These are phyloP conservation scores for Populus tremula DNA, from an alignment of 345 rosid genomes.

Conservation along the genomic window DNA sequence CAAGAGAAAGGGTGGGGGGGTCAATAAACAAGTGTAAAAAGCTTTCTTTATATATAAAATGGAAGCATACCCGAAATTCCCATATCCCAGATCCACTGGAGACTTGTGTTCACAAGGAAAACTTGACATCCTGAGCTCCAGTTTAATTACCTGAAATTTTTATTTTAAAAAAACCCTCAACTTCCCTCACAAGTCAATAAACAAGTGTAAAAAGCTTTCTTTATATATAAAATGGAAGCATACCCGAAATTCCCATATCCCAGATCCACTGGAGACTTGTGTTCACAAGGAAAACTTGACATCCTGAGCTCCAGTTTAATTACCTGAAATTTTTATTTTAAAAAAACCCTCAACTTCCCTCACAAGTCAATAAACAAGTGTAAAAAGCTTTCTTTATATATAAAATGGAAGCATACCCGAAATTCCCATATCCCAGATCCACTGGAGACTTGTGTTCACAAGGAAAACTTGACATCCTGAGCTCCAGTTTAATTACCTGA, in stretches of 20 bases:
- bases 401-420: slow-evolving; percentile 22
- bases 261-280: slow-evolving; percentile 2
- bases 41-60: neutral
- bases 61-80: slow-evolving; percentile 30
- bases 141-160: slow-evolving; percentile 13
- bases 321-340: slow-evolving; percentile 9
- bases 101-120: slow-evolving; percentile 1
- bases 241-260: slow-evolving; percentile 35
- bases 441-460: slow-evolving; percentile 1
- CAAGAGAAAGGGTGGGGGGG: no score
- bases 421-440: slow-evolving; percentile 23
- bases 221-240: neutral
- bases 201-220: neutral
- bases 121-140: slow-evolving; percentile 3
- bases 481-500: slow-evolving; percentile 13
- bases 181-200: neutral
- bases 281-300: neutral
- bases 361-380: neutral
- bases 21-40: neutral
- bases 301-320: slow-evolving; percentile 3
- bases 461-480: neutral
- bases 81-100: slow-evolving; percentile 13
- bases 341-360: neutral
- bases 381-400: neutral
- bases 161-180: neutral